These are phyloP conservation scores for Saturnispora besseyi DNA, from an alignment of 805 yeast species.

Conservation along the genomic window DNA sequence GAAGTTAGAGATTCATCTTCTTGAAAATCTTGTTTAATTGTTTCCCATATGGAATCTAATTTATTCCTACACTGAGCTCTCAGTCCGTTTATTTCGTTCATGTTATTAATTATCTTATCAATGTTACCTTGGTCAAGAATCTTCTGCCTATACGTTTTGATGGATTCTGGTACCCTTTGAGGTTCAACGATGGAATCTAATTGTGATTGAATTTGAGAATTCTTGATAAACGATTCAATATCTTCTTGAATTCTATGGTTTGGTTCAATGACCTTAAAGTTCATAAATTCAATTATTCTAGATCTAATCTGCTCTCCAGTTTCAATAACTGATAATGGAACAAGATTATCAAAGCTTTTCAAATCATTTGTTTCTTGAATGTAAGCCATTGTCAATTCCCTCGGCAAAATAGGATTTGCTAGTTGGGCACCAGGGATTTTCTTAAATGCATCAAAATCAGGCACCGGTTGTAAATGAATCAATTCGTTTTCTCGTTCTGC, in stretches of 20 bases:
- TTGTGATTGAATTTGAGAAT: constrained; percentile 49
- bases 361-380: constrained; percentile 19
- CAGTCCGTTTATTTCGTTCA: constrained; percentile 38
- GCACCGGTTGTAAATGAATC: constrained; percentile 62
- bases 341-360: constrained; percentile 44
- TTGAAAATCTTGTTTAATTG: constrained; percentile 40
- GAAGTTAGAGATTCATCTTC: constrained; percentile 47
- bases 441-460: constrained; percentile 33
- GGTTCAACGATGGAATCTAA: constrained; percentile 54
- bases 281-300: constrained; percentile 26
- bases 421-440: constrained; percentile 42
- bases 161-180: constrained; percentile 47
- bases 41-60: constrained; percentile 37
- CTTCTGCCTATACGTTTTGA: constrained; percentile 47
- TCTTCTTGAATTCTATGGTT: constrained; percentile 37
- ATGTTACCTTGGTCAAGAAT: constrained; percentile 47
- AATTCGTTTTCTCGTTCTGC: constrained; percentile 77
- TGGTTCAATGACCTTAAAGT: constrained; percentile 28
- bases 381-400: constrained; percentile 24
- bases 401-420: constrained; percentile 36
- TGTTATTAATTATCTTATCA: constrained; percentile 31
- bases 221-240: constrained; percentile 36
- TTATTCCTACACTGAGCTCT: constrained; percentile 33
- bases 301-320: constrained; percentile 53
- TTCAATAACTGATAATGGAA: constrained; percentile 62